Percentiles rank a stretch among this genome's conserved stretches.
These are phyloP conservation scores for Punctularia strigosozonata DNA, from an alignment of 768 basidiomycete genomes.

Conservation along the genomic window DNA sequence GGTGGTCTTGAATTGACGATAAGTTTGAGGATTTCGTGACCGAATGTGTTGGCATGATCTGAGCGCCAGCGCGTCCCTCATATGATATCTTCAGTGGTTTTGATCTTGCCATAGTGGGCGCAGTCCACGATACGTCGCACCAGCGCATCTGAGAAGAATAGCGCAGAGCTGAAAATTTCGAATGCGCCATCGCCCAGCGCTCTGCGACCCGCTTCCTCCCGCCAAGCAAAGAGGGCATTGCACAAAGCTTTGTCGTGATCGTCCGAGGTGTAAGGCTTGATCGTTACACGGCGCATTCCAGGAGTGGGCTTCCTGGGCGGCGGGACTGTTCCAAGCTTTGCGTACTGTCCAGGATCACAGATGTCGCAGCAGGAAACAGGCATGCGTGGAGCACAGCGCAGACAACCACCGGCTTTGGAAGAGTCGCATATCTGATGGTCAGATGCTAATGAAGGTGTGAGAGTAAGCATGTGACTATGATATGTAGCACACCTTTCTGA, in stretches of 20 bases:
- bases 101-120: conserved; percentile 13
- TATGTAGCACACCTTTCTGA: conserved; percentile 5
- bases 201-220: conserved; percentile 2
- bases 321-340: not conserved
- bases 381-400: conserved; percentile 6
- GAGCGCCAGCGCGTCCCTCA: conserved; percentile 14
- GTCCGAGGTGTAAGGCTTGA: conserved; percentile 3
- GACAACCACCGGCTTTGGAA: conserved; percentile 5
- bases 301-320: not conserved
- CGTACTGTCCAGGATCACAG: conserved; percentile 9
- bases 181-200: conserved; percentile 4
- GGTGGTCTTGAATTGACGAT: not conserved
- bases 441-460: conserved; percentile 2
- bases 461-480: not conserved
- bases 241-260: conserved; percentile 4
- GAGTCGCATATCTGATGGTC: conserved; percentile 5
- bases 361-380: conserved; percentile 15
- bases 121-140: conserved; percentile 14
- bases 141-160: conserved; percentile 11
- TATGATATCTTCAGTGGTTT: conserved; percentile 5
- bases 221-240: conserved; percentile 8
- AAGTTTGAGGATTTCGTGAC: not conserved
- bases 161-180: conserved; percentile 7
- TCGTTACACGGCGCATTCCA: not conserved
- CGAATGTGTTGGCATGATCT: not conserved